Evolutionary conservation across 2,329 filamentous ascomycete species (phyloP).

Genomic region (Verticillium dahliae): DNA sequence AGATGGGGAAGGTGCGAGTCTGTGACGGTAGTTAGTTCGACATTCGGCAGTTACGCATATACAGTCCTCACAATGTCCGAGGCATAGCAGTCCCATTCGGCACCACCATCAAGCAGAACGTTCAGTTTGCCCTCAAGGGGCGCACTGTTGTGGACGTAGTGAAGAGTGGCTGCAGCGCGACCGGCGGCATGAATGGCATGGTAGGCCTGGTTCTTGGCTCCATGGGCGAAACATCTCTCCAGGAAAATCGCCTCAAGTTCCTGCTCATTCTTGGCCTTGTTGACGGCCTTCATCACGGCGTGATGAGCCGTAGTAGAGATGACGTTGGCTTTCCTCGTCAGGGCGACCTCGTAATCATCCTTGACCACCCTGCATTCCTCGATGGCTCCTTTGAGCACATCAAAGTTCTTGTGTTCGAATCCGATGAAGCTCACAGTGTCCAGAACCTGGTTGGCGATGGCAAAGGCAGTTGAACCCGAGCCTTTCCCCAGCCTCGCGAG

Average conservation of each 20-base stretch:
- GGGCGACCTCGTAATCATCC: conserved; percentile 66
- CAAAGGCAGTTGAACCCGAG: conserved; percentile 52
- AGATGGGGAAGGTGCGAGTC: conserved; percentile 83
- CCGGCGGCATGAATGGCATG: conserved; percentile 79
- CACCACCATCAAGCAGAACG: conserved; percentile 78
- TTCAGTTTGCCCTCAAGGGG: conserved; percentile 66
- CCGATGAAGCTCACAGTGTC: conserved; percentile 64
- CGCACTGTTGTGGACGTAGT: conserved; percentile 78
- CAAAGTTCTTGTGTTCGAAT: conserved; percentile 40
- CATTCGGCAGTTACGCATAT: neutral
- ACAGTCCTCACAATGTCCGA: conserved; percentile 47
- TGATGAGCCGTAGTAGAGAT: conserved; percentile 63
- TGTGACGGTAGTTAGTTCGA: conserved; percentile 22
- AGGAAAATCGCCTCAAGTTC: conserved; percentile 80
- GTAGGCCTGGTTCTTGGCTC: conserved; percentile 80
- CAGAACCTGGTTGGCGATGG: conserved; percentile 73
- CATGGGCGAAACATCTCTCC: conserved; percentile 66
- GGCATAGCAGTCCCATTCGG: conserved; percentile 67
- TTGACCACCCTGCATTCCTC: conserved; percentile 65
- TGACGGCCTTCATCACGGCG: conserved; percentile 54
- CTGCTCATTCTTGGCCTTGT: conserved; percentile 64
- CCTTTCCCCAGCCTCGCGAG: conserved; percentile 46
- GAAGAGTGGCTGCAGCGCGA: conserved; percentile 73
- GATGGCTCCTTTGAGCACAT: conserved; percentile 52
- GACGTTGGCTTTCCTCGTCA: conserved; percentile 66